Base-by-base conservation (phyloP, 768 basidiomycete species). In the Mycena chlorophos region DNA sequence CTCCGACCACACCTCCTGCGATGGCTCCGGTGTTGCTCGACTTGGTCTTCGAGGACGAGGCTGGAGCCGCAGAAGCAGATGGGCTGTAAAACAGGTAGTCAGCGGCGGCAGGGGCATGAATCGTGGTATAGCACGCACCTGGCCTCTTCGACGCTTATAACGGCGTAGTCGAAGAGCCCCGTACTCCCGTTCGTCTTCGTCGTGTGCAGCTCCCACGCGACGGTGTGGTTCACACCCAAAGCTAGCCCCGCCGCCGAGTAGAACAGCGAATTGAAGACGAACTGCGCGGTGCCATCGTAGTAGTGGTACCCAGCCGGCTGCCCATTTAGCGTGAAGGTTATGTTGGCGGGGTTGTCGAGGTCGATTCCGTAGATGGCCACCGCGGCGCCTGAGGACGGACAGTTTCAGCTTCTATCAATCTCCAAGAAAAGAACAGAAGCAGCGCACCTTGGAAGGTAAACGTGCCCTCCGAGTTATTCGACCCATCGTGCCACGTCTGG, bases 401-500 rank as follows among this genome's bases (percentile, higher is more conserved):
- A 10, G 28, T 19, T 27, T 51, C 23, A 25, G 30, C n/a, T 16
- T 20, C 27, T 40, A 2, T 23, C 8, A 6, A 23, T 20, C 28
- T 10, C 27, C 19, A 46, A 22, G 2, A 4, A 23, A n/a, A n/a
- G n/a, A 49, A 20, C n/a, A 4, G 19, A 6, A 6, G n/a, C 3
- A 26, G 46, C 51, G 37, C 40, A 56, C 59, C 59, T 31, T 61
- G 59, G 29, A 61, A 61, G 2, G 49, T 54, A 4, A 61, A 29
- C 14, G 52, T 31, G 14, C 55, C 59, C 0, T 48, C 49, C 5
- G 55, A 56, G 13, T 37, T 42, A 22, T 56, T 54, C 5, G 19
- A 14, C 2, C 58, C 59, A 29, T 61, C 59, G 27, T 61, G 59
- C 59, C 59, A 60, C 19, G 58, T 60, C 54, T 56, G 38, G 47